Conservation (phyloP, 495 filamentous ascomycete species). For the Neurospora sp. region DNA sequence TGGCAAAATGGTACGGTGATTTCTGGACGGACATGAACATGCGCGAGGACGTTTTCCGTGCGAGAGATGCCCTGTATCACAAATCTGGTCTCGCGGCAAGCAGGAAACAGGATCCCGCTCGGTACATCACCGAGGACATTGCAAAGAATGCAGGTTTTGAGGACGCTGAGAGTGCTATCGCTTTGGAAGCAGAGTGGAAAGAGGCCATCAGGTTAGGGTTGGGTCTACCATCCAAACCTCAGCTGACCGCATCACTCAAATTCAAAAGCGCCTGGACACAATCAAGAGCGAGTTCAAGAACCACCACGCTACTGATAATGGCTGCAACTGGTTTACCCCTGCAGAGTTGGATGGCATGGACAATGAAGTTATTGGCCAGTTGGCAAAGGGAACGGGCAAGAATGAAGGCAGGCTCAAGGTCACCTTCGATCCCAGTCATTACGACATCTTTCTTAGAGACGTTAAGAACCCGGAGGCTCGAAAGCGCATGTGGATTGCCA, state of each 20-base stretch:
- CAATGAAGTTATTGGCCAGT: constrained; percentile 41
- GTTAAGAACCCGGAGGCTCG: constrained; percentile 45
- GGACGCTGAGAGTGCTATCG: constrained; percentile 38
- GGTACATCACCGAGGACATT: constrained; percentile 17
- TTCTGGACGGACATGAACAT: constrained; percentile 50
- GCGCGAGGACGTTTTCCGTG: constrained; percentile 51
- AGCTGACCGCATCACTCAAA: constrained; percentile 54
- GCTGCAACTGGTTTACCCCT: constrained; percentile 48
- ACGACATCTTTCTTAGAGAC: constrained; percentile 52
- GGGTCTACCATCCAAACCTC: constrained; percentile 39
- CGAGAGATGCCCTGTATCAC: constrained; percentile 45
- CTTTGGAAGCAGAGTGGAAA: constrained; percentile 51
- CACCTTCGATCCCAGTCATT: constrained; percentile 46
- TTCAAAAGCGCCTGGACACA: constrained; percentile 51
- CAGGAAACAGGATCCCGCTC: constrained; percentile 25
- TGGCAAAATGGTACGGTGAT: constrained; percentile 51
- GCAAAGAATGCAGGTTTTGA: constrained; percentile 23
- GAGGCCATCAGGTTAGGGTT: constrained; percentile 48
- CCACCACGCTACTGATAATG: constrained; percentile 52
- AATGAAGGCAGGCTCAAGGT: constrained; percentile 50
- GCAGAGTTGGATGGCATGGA: constrained; percentile 52
- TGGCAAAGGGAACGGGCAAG: constrained; percentile 65
- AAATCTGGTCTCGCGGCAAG: constrained; percentile 32
- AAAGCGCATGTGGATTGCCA: constrained; percentile 45
- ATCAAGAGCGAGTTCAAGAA: constrained; percentile 49